Percentiles rank a stretch among this genome's conserved stretches.
These are phyloP conservation scores for Fennellomyces sp. DNA, from an alignment of 371 early-diverging fungal genomes.

Conservation along the genomic window DNA sequence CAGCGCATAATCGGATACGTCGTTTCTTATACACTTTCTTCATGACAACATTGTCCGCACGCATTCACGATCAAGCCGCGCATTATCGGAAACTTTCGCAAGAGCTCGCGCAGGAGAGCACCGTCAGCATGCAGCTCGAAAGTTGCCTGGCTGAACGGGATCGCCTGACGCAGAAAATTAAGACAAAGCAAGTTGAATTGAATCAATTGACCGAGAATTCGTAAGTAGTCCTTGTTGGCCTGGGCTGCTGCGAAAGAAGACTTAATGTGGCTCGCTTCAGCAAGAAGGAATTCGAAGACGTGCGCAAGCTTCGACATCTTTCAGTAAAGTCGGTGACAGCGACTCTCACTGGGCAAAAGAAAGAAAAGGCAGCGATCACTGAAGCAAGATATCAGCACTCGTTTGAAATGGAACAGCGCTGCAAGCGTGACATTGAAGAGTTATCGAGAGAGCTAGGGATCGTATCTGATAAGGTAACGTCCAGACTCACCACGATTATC, in stretches of 20 bases:
- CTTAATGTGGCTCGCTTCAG: slow-evolving; percentile 14
- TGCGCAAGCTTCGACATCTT: slow-evolving; percentile 39
- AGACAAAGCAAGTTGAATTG: slow-evolving; percentile 15
- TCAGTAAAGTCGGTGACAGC: slow-evolving; percentile 44
- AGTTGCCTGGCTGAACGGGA: slow-evolving; percentile 11
- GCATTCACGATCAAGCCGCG: slow-evolving; percentile 14
- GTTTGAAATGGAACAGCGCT: slow-evolving; percentile 44
- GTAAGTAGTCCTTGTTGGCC: slow-evolving; percentile 10
- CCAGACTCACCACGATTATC: no score
- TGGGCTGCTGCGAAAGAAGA: not conserved
- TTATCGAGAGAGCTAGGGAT: slow-evolving; percentile 11
- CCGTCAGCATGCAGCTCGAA: slow-evolving; percentile 12
- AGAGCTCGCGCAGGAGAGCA: slow-evolving; percentile 12
- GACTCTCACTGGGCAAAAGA: slow-evolving; percentile 43
- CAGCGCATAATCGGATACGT: not conserved
- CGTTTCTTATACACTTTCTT: not conserved
- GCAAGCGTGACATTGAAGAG: slow-evolving; percentile 32
- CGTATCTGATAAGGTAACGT: slow-evolving; percentile 14
- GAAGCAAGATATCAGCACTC: slow-evolving; percentile 44
- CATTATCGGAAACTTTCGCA: slow-evolving; percentile 11
- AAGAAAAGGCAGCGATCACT: slow-evolving; percentile 32
- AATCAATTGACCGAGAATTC: slow-evolving; percentile 12
- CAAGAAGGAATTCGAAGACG: slow-evolving; percentile 39
- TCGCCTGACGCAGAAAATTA: slow-evolving; percentile 9
- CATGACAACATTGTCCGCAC: slow-evolving; percentile 11